These are phyloP conservation scores for Coelastrella sp. DNA, from an alignment of 139 green algal genomes.

Conservation along the genomic window DNA sequence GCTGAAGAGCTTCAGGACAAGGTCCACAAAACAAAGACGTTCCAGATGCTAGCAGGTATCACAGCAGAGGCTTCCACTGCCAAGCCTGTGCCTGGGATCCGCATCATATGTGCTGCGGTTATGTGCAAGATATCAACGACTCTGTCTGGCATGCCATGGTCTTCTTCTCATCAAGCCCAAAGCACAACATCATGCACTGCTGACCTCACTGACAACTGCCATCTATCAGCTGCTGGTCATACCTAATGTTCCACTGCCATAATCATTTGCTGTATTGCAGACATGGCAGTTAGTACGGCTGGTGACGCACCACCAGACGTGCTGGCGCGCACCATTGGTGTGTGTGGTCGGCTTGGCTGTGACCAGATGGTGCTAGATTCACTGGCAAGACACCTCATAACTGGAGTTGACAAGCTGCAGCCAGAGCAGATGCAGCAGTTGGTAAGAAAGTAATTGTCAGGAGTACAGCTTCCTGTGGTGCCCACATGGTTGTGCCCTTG, in stretches of 20 bases:
- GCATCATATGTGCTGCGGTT: too few species aligned
- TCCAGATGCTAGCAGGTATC: constrained; percentile 41
- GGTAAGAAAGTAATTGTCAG: not conserved
- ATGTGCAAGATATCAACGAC: too few species aligned
- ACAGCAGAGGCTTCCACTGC: not conserved
- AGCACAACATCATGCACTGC: too few species aligned
- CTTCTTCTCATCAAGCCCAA: too few species aligned
- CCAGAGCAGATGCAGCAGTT: constrained; percentile 26
- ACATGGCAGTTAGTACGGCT: constrained; percentile 35
- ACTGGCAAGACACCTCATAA: constrained; percentile 11
- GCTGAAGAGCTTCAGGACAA: not conserved
- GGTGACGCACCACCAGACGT: not conserved
- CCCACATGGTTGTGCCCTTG: too few species aligned
- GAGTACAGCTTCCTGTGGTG: not conserved
- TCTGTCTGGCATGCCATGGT: too few species aligned
- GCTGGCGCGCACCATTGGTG: not conserved
- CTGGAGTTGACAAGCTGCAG: constrained; percentile 12
- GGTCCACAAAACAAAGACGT: not conserved
- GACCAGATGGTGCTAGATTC: constrained; percentile 38
- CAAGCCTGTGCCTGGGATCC: too few species aligned
- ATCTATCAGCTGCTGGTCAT: too few species aligned
- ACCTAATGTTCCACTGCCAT: too few species aligned
- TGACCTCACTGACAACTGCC: not conserved
- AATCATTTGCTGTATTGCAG: not conserved
- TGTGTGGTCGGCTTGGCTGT: constrained; percentile 22